Base-by-base conservation (phyloP, 2,329 filamentous ascomycete genomes). In the Gnomoniopsis sp. region DNA sequence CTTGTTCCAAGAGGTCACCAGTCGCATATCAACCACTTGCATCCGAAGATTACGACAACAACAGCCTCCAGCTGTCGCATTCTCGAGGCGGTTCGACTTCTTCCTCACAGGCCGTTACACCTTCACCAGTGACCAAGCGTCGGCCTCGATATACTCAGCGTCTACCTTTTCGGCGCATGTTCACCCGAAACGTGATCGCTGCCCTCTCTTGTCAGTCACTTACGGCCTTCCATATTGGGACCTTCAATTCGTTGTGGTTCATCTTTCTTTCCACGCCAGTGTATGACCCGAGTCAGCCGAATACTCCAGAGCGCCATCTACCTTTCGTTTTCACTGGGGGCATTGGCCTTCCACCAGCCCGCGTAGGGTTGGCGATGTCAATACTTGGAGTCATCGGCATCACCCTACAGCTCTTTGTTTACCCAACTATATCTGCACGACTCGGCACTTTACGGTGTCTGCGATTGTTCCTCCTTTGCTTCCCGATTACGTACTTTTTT, bases 381-480 rank as follows among this genome's bases (percentile, higher is more conserved):
- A 86, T 89, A 53, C 81, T 95, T 17, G 91, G 90, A 10, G 73
- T 84, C 51, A 85, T 93, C 47, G 91, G 91, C n/a, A 88, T 95
- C 41, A 75, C 79, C 0, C 77, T 95, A 49, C 89, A 92, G 69
- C 80, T 91, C 12, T 76, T 89, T 52, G 74, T 91, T 11, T 93
- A 93, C 68, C 89, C 90, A 1, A 73, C 74, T 33, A 74, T 91
- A 19, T 89, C 89, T 49, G 75, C 79, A 2, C 81, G 81, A 2
- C 79, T 91, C 1, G 90, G 90, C 36, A 88, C 88, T 1, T 73
- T 92, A 54, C 77, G 77, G 6, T 87, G 85, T 47, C 91, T 88
- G 79, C 83, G 87, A 3, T 72, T 81, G n/a, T 89, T 86, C 43
- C 76, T 93, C 1, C 80, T 86, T 46, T 81, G 88, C 52, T 93